Evolutionary conservation across 352 stramenopile species (phyloP), one percentile per base, ranked within the genome.

Genomic region (Pythium rhizo-oryzae): DNA sequence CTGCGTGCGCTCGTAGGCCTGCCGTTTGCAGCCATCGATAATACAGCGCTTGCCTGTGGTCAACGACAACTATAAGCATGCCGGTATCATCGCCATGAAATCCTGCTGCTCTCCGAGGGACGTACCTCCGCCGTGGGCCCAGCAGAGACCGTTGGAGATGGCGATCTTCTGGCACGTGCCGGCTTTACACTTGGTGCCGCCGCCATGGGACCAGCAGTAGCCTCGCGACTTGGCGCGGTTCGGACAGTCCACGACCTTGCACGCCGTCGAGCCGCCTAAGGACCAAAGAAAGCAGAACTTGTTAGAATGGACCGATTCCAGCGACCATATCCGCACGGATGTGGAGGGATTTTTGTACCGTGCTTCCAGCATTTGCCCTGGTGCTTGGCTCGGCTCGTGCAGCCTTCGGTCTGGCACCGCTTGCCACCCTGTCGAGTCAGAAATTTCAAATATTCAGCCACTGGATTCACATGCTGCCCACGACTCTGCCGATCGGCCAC

Each of bases 151-250:
- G 62, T 91, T 91, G 0, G 84, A 92, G 65, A 92, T 91, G 54
- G 86, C 84, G 54, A 92, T 91, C 71, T 91, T 94, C 55, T 83
- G 78, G 61, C 88, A 96, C 23, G 71, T 68, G n/a, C 75, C 66
- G 2, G 66, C 64, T 62, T 89, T 90, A 74, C 88, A 96, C 61
- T 92, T 91, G 59, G 82, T 91, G n/a, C 88, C 88, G 2, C 88
- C 88, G 46, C 88, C 88, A 66, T 96, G 88, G 0, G 84, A 93
- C 88, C 87, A 94, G 68, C 88, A 96, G 51, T 90, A 89, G 18
- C 88, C 88, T n/a, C 84, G 75, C 33, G 86, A 92, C 70, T 94
- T 94, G 70, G 86, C 87, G n/a, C 87, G 85, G 56, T 94, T 94
- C 39, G 83, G 76, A 62, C 88, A 96, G 24, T 73, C 77, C 6